A percentile compares a stretch with the other conserved stretches of the same genome.
phyloP scores from a whole-genome alignment of 1,284 basidiomycete species.

The Gymnopus androsaceus region DNA sequence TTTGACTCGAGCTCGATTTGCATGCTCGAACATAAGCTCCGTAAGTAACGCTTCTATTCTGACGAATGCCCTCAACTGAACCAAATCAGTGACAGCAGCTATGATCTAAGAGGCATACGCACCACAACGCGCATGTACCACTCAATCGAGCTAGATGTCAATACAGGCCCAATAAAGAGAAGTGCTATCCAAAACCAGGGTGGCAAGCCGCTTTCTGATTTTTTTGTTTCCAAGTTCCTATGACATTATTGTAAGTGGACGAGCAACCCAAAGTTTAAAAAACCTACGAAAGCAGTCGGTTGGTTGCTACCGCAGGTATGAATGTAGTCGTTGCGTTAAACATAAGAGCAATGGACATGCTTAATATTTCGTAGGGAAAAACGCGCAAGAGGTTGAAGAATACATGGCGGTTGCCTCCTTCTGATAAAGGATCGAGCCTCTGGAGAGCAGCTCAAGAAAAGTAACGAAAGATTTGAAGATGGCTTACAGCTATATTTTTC shows the following conservation, averaged over 20 bases:
- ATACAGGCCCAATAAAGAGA: conserved; percentile 35
- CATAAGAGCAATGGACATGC: conserved; percentile 32
- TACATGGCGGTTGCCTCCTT: conserved; percentile 4
- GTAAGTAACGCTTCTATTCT: conserved; percentile 65
- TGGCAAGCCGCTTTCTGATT: conserved; percentile 34
- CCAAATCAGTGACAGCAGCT: neutral
- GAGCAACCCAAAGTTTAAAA: conserved; percentile 1
- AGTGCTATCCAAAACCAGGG: conserved; percentile 49
- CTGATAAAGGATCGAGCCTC: conserved; percentile 18
- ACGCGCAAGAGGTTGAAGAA: conserved; percentile 21
- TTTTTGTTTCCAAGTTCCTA: conserved; percentile 45
- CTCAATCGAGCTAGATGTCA: conserved; percentile 37
- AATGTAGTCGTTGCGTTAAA: conserved; percentile 8
- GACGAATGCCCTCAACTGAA: conserved; percentile 46
- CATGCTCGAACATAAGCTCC: conserved; percentile 71
- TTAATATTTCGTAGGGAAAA: conserved; percentile 5
- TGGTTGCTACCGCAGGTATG: conserved; percentile 7
- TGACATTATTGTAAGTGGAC: conserved; percentile 22
- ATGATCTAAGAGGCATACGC: conserved; percentile 19
- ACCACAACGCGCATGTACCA: conserved; percentile 53
- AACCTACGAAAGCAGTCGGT: conserved; percentile 12
- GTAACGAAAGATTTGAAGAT: neutral
- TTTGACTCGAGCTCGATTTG: conserved; percentile 67
- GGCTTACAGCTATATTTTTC: conserved; percentile 19
- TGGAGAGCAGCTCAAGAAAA: neutral